Evolutionary conservation across 2,329 filamentous ascomycete species (phyloP).

Genomic region (Drechslerella stenobrocha): DNA sequence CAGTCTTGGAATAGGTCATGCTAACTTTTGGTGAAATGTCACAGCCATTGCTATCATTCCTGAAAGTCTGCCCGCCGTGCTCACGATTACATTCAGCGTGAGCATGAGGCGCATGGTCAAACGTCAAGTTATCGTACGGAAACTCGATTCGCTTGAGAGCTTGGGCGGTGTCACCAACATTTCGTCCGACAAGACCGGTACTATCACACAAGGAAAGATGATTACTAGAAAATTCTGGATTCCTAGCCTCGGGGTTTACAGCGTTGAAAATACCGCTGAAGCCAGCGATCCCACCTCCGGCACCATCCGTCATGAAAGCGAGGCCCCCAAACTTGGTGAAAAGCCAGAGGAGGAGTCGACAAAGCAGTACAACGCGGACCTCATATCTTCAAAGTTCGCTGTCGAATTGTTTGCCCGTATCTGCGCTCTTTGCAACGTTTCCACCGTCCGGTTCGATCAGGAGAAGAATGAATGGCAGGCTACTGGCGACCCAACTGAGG

Average conservation of each 20-base stretch:
- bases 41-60: slow-evolving; percentile 64
- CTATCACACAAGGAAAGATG: slow-evolving; percentile 68
- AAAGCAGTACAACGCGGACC: slow-evolving; percentile 36
- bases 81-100: slow-evolving; percentile 56
- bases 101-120: slow-evolving; percentile 54
- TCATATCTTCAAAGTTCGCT: slow-evolving; percentile 26
- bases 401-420: slow-evolving; percentile 30
- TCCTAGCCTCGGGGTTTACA: slow-evolving; percentile 63
- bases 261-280: slow-evolving; percentile 62
- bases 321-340: slow-evolving; percentile 58
- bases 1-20: not conserved
- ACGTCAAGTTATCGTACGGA: slow-evolving; percentile 44
- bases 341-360: slow-evolving; percentile 22
- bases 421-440: slow-evolving; percentile 65
- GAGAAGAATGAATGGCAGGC: slow-evolving; percentile 61
- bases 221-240: slow-evolving; percentile 65
- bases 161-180: slow-evolving; percentile 64
- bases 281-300: slow-evolving; percentile 64
- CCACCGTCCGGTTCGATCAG: slow-evolving; percentile 62
- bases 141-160: slow-evolving; percentile 59
- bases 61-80: slow-evolving; percentile 66
- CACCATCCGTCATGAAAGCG: slow-evolving; percentile 59
- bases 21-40: slow-evolving; percentile 1
- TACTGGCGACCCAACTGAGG: slow-evolving; percentile 67
- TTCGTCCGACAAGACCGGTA: slow-evolving; percentile 64